phyloP scores from a whole-genome alignment of 2,329 filamentous ascomycete species.

The Zarea fungicola region DNA sequence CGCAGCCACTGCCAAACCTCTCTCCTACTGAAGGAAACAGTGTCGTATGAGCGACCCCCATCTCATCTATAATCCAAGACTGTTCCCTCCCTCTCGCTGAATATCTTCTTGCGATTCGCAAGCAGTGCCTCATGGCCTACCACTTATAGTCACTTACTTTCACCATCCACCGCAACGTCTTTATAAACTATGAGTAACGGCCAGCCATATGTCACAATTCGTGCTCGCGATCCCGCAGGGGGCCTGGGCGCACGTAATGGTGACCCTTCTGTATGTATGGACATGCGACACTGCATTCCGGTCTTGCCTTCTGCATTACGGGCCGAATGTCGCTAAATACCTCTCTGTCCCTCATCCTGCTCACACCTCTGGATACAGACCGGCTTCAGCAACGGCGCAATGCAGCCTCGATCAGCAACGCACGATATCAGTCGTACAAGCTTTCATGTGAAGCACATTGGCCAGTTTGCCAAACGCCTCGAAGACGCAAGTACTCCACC shows the following conservation, averaged over 20 bases:
- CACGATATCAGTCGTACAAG: conserved; percentile 54
- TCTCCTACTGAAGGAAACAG: too few relatives aligned
- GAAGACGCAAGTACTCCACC: conserved; percentile 50
- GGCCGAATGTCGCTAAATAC: conserved; percentile 8
- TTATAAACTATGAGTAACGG: conserved; percentile 34
- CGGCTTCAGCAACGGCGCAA: conserved; percentile 1
- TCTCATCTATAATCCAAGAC: not conserved
- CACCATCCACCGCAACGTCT: not conserved
- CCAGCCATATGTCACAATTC: conserved; percentile 49
- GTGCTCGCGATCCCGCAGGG: conserved; percentile 42
- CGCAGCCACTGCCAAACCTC: not conserved
- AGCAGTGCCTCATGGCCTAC: conserved; percentile 5
- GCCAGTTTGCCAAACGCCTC: conserved; percentile 48
- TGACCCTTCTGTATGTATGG: conserved; percentile 43
- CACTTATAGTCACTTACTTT: not conserved
- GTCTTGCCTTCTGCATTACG: not conserved
- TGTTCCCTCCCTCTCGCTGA: not conserved
- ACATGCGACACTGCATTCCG: not conserved
- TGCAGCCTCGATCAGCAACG: conserved; percentile 36
- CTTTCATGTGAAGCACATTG: conserved; percentile 53
- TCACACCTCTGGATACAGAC: not conserved
- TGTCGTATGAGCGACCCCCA: too few relatives aligned
- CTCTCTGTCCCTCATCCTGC: not conserved
- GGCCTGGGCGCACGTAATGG: conserved; percentile 41
- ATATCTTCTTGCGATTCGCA: not conserved